Conservation (phyloP, 768 basidiomycete species). For the Xerocomellus intermedius region DNA sequence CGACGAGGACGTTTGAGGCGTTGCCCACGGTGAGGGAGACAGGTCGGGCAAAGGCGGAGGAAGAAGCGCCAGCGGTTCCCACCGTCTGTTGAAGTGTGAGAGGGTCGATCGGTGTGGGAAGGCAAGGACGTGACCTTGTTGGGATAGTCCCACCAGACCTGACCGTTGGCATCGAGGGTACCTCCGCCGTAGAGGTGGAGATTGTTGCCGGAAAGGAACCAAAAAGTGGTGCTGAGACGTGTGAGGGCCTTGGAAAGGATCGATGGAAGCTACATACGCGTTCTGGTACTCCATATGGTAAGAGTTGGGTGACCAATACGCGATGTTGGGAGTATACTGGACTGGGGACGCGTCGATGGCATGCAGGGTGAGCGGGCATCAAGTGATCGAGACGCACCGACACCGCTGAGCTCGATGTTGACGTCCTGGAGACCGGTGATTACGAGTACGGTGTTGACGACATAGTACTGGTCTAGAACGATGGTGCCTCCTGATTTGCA, state of each 20-base stretch:
- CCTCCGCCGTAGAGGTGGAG: constrained; percentile 44
- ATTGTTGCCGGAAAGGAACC: constrained; percentile 39
- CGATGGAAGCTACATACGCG: constrained; percentile 34
- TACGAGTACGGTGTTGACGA: constrained; percentile 40
- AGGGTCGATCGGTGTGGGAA: not conserved
- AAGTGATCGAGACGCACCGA: constrained; percentile 27
- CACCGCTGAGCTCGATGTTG: constrained; percentile 39
- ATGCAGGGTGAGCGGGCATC: not conserved
- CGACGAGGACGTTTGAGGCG: constrained; percentile 39
- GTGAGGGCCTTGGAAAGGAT: not conserved
- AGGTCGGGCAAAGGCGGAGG: constrained; percentile 42
- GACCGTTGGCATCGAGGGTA: constrained; percentile 44
- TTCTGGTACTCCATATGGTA: constrained; percentile 44
- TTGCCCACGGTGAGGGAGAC: constrained; percentile 45
- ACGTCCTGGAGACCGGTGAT: constrained; percentile 38
- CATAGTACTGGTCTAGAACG: constrained; percentile 34
- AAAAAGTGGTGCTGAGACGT: constrained; percentile 36
- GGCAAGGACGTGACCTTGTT: constrained; percentile 22
- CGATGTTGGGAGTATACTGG: constrained; percentile 40
- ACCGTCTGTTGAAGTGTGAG: constrained; percentile 25
- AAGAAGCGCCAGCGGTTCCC: constrained; percentile 44
- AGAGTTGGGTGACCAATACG: constrained; percentile 40
- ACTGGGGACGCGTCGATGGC: constrained; percentile 15
- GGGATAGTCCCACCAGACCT: constrained; percentile 39
- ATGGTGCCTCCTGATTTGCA: constrained; percentile 31